Conservation (phyloP, 352 stramenopile genomes). For the Phytophthora capsici region DNA sequence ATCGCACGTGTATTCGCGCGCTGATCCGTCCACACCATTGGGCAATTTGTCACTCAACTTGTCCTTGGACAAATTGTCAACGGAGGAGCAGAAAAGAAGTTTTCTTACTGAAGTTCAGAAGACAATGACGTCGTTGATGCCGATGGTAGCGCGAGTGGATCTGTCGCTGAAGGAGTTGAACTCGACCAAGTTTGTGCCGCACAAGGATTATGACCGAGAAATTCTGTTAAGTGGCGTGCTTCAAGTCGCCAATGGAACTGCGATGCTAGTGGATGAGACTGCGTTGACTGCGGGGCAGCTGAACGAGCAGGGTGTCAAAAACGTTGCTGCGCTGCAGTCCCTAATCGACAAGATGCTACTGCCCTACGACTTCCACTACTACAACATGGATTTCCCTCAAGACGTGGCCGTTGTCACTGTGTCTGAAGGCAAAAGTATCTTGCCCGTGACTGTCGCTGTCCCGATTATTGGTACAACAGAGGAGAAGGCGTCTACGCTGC, state of each 20-base stretch:
- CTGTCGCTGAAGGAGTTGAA: conserved; percentile 73
- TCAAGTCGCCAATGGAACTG: conserved; percentile 73
- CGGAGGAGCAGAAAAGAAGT: conserved; percentile 20
- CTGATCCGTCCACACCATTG: conserved; percentile 64
- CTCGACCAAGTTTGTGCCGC: conserved; percentile 60
- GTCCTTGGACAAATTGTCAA: conserved; percentile 32
- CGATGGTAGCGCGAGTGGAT: conserved; percentile 56
- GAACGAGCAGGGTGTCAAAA: conserved; percentile 77
- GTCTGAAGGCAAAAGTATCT: conserved; percentile 77
- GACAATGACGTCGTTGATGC: conserved; percentile 57
- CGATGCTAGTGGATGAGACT: conserved; percentile 75
- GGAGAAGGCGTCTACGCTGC: neutral
- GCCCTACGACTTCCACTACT: conserved; percentile 87
- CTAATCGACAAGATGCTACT: conserved; percentile 81
- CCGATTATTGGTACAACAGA: conserved; percentile 28
- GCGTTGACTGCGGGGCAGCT: conserved; percentile 66
- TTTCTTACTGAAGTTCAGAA: conserved; percentile 36
- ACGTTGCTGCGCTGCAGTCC: conserved; percentile 71
- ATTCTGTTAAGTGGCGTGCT: conserved; percentile 55
- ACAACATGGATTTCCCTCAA: conserved; percentile 85
- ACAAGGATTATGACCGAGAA: conserved; percentile 84
- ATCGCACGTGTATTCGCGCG: conserved; percentile 75
- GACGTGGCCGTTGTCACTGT: conserved; percentile 72
- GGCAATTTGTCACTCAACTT: conserved; percentile 83
- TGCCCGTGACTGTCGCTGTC: conserved; percentile 66